phyloP scores from a whole-genome alignment of 495 filamentous ascomycete genomes.

The Talaromyces nanjingensis region DNA sequence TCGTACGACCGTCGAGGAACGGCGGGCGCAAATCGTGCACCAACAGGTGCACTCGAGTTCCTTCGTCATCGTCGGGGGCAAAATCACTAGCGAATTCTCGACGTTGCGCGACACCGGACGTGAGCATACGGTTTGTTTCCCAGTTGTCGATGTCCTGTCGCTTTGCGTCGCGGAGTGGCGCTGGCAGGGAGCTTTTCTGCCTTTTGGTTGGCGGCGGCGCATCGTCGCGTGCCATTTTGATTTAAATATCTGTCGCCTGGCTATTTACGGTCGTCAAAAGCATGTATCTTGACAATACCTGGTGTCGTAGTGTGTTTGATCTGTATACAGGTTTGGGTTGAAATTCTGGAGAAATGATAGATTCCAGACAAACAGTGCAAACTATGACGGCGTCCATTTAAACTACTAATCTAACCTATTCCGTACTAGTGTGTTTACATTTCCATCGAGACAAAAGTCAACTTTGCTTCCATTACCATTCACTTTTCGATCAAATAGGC shows the following conservation, averaged over 20 bases:
- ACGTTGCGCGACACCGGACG: slow-evolving; percentile 88
- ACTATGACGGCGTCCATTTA: neutral
- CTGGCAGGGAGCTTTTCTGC: slow-evolving; percentile 35
- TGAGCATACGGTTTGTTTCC: slow-evolving; percentile 98
- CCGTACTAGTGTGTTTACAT: neutral
- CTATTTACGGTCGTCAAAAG: neutral
- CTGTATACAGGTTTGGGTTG: neutral
- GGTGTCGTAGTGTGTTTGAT: neutral
- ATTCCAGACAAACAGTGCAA: slow-evolving; percentile 10
- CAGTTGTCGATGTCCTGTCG: slow-evolving; percentile 94
- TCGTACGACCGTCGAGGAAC: slow-evolving; percentile 87
- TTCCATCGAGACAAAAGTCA: no score
- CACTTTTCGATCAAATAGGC: neutral
- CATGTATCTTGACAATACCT: neutral
- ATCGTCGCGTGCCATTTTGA: slow-evolving; percentile 32
- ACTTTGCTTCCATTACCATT: no score
- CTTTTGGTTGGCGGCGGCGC: slow-evolving; percentile 36
- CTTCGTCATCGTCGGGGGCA: slow-evolving; percentile 86
- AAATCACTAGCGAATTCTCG: slow-evolving; percentile 74
- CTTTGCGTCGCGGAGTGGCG: slow-evolving; percentile 47
- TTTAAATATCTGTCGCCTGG: neutral
- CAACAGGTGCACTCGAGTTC: slow-evolving; percentile 80
- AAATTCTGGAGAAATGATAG: neutral
- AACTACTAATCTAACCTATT: neutral
- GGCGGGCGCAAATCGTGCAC: slow-evolving; percentile 93